Base-by-base conservation (phyloP, 2,329 filamentous ascomycete genomes). In the Stachybotrys elegans region DNA sequence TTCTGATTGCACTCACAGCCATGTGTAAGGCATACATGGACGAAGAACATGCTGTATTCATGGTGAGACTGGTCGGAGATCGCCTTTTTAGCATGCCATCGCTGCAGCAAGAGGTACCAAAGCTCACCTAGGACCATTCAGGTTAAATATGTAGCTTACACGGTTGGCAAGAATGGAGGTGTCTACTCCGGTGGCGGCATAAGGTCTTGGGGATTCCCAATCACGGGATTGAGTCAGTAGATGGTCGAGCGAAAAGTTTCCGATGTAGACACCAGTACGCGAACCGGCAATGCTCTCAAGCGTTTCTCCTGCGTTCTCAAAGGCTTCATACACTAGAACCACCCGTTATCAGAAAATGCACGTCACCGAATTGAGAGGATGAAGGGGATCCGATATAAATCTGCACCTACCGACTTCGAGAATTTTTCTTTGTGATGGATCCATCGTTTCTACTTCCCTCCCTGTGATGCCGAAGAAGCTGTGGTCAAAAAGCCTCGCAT, bases 261-360 rank as follows among this genome's bases (percentile, higher is more conserved):
- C 48, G 13, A 45, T 19, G 8, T 34, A 45, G 29, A 40, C 50
- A 40, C 40, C 45, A 0, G 43, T 43, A 2, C 25, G 14, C 1
- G 39, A 43, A 2, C 46, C 49, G 5, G 40, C 32, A 22, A 50
- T 13, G 2, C 21, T 13, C 16, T 43, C 41, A 11, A 43, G 16
- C 2, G 51, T 23, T 5, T 52, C 12, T 2, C 54, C 53, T 1
- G 53, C 52, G 8, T 47, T 51, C 21, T 56, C 52, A 4, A 56
- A 22, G 5, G 50, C 44, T 19, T 57, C 54, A 19, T 47, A 56
- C 7, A 46, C 17, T 35, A 35, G 9, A n/a, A n/a, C n/a, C n/a
- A n/a, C n/a, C n/a, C n/a, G n/a, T n/a, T n/a, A n/a, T n/a, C n/a
- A n/a, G n/a, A n/a, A n/a, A n/a, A n/a, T n/a, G n/a, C n/a, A n/a